phyloP scores from a whole-genome alignment of 805 yeast species.

The Schwanniomyces vanrijiae region DNA sequence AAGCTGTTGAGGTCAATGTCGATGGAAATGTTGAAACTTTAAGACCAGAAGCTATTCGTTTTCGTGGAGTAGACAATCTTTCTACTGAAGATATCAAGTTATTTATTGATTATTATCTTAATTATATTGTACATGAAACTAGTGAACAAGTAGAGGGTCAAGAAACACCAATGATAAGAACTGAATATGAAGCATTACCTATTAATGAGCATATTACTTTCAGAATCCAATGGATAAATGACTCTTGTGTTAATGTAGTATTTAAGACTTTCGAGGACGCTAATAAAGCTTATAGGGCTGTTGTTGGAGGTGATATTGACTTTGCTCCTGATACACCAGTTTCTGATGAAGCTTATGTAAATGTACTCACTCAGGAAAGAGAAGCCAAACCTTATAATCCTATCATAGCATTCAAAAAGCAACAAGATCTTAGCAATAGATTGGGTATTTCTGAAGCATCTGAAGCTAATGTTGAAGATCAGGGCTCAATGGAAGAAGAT shows the following conservation, averaged over 20 bases:
- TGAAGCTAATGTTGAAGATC: constrained; percentile 8
- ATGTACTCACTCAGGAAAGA: constrained; percentile 34
- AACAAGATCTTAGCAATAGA: constrained; percentile 29
- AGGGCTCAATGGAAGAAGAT: constrained; percentile 38
- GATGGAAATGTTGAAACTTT: constrained; percentile 31
- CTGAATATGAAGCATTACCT: constrained; percentile 22
- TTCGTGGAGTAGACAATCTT: constrained; percentile 64
- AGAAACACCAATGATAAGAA: constrained; percentile 10
- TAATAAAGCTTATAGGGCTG: constrained; percentile 30
- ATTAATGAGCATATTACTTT: constrained; percentile 34
- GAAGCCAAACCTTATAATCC: constrained; percentile 41
- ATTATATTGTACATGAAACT: constrained; percentile 22
- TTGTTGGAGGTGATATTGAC: constrained; percentile 25
- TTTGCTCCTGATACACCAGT: constrained; percentile 8
- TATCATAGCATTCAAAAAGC: constrained; percentile 31
- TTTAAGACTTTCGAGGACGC: constrained; percentile 48
- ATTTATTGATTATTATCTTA: constrained; percentile 49
- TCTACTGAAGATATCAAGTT: constrained; percentile 60
- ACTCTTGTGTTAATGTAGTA: constrained; percentile 54
- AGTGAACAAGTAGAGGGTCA: constrained; percentile 13
- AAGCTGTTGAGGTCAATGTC: constrained; percentile 31
- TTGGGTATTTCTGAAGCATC: constrained; percentile 20
- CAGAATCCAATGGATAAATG: constrained; percentile 67
- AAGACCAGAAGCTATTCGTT: constrained; percentile 48
- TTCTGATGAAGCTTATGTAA: constrained; percentile 15